Evolutionary conservation across 1,284 basidiomycete genomes (phyloP).

Genomic region (Puccinia polysora): DNA sequence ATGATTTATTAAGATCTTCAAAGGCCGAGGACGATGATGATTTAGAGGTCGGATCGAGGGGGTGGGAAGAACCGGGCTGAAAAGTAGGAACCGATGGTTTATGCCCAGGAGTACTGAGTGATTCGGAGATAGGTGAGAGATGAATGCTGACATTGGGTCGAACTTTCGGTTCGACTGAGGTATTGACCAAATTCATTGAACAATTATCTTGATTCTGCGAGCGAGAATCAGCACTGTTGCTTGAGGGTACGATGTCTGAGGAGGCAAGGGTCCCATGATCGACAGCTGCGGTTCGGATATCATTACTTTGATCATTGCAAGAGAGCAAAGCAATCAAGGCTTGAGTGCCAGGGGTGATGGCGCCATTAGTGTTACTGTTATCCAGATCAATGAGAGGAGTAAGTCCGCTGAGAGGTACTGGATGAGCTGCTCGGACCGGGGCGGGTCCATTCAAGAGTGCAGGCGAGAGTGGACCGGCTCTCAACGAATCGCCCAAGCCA

Average conservation of each 20-base stretch:
- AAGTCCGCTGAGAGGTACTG: conserved; percentile 27
- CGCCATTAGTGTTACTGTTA: conserved; percentile 64
- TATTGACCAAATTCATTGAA: background rate
- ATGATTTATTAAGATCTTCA: conserved; percentile 7
- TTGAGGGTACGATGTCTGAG: background rate
- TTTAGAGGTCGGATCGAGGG: background rate
- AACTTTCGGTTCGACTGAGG: background rate
- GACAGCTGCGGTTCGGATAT: conserved; percentile 8
- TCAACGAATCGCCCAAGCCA: conserved; percentile 63
- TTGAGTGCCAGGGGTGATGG: conserved; percentile 50
- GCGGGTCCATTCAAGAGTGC: conserved; percentile 87
- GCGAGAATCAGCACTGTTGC: background rate
- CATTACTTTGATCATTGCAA: conserved; percentile 1
- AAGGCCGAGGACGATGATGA: background rate
- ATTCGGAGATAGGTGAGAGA: background rate
- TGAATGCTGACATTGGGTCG: background rate
- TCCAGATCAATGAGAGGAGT: conserved; percentile 10
- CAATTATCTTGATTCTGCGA: background rate
- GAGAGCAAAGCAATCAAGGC: conserved; percentile 29
- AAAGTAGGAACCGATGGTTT: background rate
- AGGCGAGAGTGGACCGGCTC: conserved; percentile 84
- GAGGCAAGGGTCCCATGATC: background rate
- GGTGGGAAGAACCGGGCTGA: background rate
- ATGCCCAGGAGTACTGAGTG: background rate
- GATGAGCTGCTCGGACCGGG: conserved; percentile 51